phyloP scores from a whole-genome alignment of 1,139 yeast genomes.

The Zygosaccharomyces pseudobailii region DNA sequence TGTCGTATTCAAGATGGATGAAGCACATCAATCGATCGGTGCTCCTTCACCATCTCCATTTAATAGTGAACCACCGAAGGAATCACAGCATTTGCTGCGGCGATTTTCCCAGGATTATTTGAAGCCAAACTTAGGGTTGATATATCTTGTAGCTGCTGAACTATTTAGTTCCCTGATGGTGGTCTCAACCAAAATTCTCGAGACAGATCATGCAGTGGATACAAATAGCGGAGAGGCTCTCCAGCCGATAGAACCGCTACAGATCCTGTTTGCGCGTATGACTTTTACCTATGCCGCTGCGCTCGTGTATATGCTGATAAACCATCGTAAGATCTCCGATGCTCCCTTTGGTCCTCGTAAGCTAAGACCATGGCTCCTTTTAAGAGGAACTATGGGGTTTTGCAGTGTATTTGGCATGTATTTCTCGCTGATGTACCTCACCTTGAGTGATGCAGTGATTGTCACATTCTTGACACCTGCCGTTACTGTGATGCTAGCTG shows the following conservation, averaged over 20 bases:
- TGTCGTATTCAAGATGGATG: not conserved
- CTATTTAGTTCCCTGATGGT: constrained; percentile 75
- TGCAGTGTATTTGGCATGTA: constrained; percentile 74
- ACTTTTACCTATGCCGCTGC: constrained; percentile 59
- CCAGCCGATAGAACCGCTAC: constrained; percentile 58
- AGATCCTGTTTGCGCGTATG: constrained; percentile 76
- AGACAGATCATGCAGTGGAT: constrained; percentile 43
- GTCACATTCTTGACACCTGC: constrained; percentile 77
- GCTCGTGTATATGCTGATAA: constrained; percentile 47
- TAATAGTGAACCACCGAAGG: not conserved
- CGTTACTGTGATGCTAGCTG: constrained; percentile 71
- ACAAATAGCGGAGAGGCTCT: constrained; percentile 14
- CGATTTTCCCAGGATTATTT: constrained; percentile 18
- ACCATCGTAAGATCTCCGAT: constrained; percentile 44
- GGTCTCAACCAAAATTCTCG: constrained; percentile 64
- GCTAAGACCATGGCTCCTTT: constrained; percentile 47
- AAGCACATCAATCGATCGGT: not conserved
- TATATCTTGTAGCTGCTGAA: constrained; percentile 51
- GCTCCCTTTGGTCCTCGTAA: constrained; percentile 70
- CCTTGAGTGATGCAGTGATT: constrained; percentile 72
- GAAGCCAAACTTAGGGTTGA: constrained; percentile 36
- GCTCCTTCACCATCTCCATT: not conserved
- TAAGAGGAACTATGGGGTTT: constrained; percentile 72
- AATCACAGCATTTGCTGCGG: not conserved
- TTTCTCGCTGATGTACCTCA: constrained; percentile 66